Evolutionary conservation across 2,329 filamentous ascomycete species (phyloP).

Genomic region (Fusarium sp.): DNA sequence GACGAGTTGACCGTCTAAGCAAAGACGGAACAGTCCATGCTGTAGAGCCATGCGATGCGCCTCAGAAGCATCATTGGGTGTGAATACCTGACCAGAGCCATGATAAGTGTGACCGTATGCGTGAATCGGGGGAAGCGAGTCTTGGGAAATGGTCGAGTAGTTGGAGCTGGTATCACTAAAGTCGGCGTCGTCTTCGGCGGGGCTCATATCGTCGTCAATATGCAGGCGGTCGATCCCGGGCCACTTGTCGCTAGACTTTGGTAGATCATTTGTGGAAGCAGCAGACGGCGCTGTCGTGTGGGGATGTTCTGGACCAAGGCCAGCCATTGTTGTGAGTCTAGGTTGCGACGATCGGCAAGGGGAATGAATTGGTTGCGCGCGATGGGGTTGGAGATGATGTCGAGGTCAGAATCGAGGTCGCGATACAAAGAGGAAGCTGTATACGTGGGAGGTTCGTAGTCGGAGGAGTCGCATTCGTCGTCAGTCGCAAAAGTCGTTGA

Average conservation of each 20-base stretch:
- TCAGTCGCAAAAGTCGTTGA: not conserved
- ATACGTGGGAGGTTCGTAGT: conserved; percentile 1
- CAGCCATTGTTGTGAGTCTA: conserved; percentile 29
- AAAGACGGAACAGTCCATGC: conserved; percentile 52
- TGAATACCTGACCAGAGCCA: conserved; percentile 50
- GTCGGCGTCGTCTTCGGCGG: conserved; percentile 39
- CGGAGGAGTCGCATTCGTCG: conserved; percentile 10
- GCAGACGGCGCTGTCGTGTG: conserved; percentile 20
- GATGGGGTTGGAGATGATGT: not conserved
- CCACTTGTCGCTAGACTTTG: conserved; percentile 15
- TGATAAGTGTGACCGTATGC: conserved; percentile 54
- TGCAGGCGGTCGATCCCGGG: conserved; percentile 19
- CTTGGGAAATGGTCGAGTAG: conserved; percentile 52
- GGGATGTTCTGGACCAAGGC: conserved; percentile 17
- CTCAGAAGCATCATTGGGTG: conserved; percentile 52
- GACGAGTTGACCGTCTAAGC: conserved; percentile 49
- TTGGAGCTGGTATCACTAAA: conserved; percentile 48
- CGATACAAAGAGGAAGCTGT: not conserved
- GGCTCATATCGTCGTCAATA: conserved; percentile 28
- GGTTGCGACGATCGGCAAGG: conserved; percentile 23
- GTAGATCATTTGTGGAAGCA: conserved; percentile 10
- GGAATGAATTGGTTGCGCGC: not conserved
- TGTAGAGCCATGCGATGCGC: conserved; percentile 48
- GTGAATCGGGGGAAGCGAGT: conserved; percentile 49
- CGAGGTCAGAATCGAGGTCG: not conserved